A percentile compares a stretch with the other conserved stretches of the same genome.
phyloP scores from a whole-genome alignment of 2,329 filamentous ascomycete genomes.

The Stagonosporopsis vannaccii region DNA sequence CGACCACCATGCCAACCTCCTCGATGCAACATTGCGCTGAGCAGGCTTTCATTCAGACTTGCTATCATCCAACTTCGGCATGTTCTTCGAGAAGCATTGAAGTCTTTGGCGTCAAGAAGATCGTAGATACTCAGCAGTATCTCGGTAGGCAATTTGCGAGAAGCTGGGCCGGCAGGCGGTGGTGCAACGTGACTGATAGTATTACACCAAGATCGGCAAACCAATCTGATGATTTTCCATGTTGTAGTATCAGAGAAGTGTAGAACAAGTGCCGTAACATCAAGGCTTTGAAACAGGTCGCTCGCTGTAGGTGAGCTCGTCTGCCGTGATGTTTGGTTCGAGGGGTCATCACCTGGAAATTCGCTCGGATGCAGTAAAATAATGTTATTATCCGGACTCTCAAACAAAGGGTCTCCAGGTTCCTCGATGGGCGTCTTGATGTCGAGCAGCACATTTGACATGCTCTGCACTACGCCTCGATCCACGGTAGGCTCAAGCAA shows the following conservation, averaged over 20 bases:
- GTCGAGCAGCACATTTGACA: conserved; percentile 38
- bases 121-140: conserved; percentile 36
- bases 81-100: conserved; percentile 66
- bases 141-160: conserved; percentile 54
- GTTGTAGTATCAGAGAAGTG: conserved; percentile 24
- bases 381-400: conserved; percentile 13
- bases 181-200: conserved; percentile 29
- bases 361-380: not conserved
- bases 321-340: not conserved
- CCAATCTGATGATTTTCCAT: conserved; percentile 39
- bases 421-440: conserved; percentile 31
- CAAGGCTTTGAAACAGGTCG: not conserved
- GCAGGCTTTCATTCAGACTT: conserved; percentile 60
- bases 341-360: not conserved
- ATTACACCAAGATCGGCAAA: conserved; percentile 46
- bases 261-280: conserved; percentile 9
- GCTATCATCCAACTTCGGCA: conserved; percentile 67
- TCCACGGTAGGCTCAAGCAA: conserved; percentile 35
- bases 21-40: conserved; percentile 62
- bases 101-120: conserved; percentile 56
- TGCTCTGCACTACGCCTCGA: conserved; percentile 27
- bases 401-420: conserved; percentile 11
- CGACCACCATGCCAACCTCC: conserved; percentile 57
- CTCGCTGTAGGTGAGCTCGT: not conserved
- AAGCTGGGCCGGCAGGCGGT: conserved; percentile 35